These are phyloP conservation scores for Apiospora phragmitis DNA, from an alignment of 2,329 filamentous ascomycete genomes.

Conservation along the genomic window DNA sequence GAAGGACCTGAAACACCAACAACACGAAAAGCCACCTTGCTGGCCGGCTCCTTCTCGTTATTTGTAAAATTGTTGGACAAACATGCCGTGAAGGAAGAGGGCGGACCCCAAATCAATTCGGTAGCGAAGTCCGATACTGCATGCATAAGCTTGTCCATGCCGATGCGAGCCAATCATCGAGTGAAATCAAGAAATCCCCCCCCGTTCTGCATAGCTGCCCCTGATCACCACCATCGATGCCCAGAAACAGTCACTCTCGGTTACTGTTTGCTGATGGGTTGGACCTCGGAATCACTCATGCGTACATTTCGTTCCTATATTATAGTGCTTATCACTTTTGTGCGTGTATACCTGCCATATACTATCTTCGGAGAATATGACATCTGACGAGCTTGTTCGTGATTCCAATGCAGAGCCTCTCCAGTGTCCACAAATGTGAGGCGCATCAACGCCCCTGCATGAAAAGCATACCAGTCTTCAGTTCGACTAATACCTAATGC, in stretches of 20 bases:
- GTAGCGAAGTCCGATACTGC: slow-evolving; percentile 5
- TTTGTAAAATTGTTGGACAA: neutral
- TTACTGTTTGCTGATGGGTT: neutral
- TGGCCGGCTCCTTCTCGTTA: neutral
- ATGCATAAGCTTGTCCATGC: neutral
- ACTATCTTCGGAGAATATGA: neutral
- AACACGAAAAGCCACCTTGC: neutral
- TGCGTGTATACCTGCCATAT: neutral
- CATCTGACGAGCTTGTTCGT: neutral
- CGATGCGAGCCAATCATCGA: neutral
- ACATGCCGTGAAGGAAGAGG: neutral
- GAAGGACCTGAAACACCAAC: slow-evolving; percentile 2
- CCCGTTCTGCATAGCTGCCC: neutral
- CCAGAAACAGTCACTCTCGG: neutral
- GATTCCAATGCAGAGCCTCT: neutral
- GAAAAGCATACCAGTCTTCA: neutral
- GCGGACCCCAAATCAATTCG: neutral
- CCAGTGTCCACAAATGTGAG: slow-evolving; percentile 1
- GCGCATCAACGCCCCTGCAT: slow-evolving; percentile 8
- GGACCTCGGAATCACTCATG: neutral
- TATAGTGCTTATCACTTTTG: neutral
- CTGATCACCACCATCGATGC: neutral
- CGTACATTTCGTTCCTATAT: neutral
- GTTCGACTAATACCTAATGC: neutral
- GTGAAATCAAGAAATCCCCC: neutral